Base-by-base conservation (phyloP, 2,329 filamentous ascomycete species). In the Ophiostoma perfectum region DNA sequence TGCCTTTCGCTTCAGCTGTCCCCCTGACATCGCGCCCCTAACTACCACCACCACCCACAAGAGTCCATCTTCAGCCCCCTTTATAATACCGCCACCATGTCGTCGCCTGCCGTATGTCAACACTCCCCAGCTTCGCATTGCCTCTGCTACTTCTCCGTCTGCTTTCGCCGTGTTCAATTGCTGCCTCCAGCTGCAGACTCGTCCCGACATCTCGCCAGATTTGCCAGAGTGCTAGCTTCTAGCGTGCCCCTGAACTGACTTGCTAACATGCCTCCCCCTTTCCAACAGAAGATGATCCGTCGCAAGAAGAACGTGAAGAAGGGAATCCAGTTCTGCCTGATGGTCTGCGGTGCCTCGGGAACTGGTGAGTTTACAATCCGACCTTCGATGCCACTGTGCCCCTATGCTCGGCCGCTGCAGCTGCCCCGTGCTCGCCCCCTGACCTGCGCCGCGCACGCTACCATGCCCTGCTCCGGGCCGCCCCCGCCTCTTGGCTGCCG, bases 231-330 rank as follows among this genome's bases (percentile, higher is more conserved):
- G 55, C 27, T 5, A 18, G 55, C 27, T 16, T 38, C 27, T 27
- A 60, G 55, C n/a, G n/a, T 12, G 16, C 39, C 60, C 60, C 60
- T 63, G 39, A 63, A 63, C 38, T 11, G 39, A 27, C 27, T 67
- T 68, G 74, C 75, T 76, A 74, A 77, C 72, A 66, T 38, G 58
- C 36, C 42, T 18, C 36, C 66, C 27, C 27, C 27, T 27, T 27
- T 27, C 2, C 27, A 27, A 41, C 80, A 92, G 88, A 92, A 96
- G 82, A 95, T 97, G 91, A 93, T 97, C 80, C 93, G 95, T 83
- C 90, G 92, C 82, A 99, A 99, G 94, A 99, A 99, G 91, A 98
- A 99, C 87, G 94, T 99, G 84, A 97, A 97, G 91, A 97, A 97
- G 88, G 95, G 95, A 79, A 98, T 99, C 78, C 95, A 99, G 86